Percentiles rank a stretch among this genome's conserved stretches.
Evolutionary conservation across 83 land plant species (phyloP).

Genomic region (Thuja plicata): DNA sequence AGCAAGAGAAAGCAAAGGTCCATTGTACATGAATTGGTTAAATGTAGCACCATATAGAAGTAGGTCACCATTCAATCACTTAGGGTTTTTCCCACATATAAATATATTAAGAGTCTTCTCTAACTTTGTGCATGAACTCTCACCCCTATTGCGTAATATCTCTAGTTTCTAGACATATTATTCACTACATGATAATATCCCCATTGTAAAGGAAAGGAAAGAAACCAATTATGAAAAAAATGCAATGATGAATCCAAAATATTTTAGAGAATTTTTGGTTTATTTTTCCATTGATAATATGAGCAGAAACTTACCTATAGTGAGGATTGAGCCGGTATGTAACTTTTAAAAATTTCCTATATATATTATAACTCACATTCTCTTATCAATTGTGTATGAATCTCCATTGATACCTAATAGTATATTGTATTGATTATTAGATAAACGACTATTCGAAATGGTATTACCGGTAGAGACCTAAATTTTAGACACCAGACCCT

Average conservation of each 20-base stretch:
- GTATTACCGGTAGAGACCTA: conserved; percentile 57
- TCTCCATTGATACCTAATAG: conserved; percentile 42
- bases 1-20: background rate
- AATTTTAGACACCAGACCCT: conserved; percentile 30
- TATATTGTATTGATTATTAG: conserved; percentile 36
- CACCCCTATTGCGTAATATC: conserved; percentile 45
- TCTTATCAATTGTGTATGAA: conserved; percentile 23
- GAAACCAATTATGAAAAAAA: too few species aligned
- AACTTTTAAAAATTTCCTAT: conserved; percentile 42
- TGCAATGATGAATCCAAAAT: background rate
- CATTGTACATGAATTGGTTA: conserved; percentile 14
- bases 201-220: conserved; percentile 22
- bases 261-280: conserved; percentile 12
- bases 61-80: conserved; percentile 47
- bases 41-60: conserved; percentile 26
- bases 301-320: conserved; percentile 28
- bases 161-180: conserved; percentile 46
- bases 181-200: conserved; percentile 44
- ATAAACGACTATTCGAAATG: conserved; percentile 36
- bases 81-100: conserved; percentile 14
- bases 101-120: conserved; percentile 48
- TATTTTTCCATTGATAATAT: background rate
- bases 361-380: conserved; percentile 39
- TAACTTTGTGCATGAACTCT: conserved; percentile 28
- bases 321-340: conserved; percentile 50